These are phyloP conservation scores for Phytophthora tubulina DNA, from an alignment of 352 stramenopile species.

Conservation along the genomic window DNA sequence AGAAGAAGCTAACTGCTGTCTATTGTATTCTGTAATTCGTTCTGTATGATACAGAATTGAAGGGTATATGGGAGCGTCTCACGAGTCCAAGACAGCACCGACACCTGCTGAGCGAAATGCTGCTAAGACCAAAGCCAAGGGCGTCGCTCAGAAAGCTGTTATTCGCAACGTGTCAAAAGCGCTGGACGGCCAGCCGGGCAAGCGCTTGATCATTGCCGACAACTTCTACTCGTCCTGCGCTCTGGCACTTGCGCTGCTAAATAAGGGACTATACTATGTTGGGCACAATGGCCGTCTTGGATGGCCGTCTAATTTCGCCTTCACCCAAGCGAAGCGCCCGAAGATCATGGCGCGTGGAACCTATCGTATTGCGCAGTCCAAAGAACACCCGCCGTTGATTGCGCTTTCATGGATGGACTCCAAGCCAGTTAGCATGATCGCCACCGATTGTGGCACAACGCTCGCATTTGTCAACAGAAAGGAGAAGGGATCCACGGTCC, in stretches of 20 bases:
- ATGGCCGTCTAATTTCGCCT: background rate
- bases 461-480: background rate
- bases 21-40: conserved; percentile 5
- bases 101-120: background rate
- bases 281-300: background rate
- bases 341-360: background rate
- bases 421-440: background rate
- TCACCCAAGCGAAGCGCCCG: background rate
- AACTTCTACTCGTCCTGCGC: conserved; percentile 15
- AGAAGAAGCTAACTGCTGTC: conserved; percentile 1
- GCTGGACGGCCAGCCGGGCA: background rate
- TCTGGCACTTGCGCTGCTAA: background rate
- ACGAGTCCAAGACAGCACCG: too few relatives aligned
- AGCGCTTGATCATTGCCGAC: conserved; percentile 11
- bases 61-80: conserved; percentile 10
- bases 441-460: background rate
- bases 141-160: conserved; percentile 3
- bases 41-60: conserved; percentile 27
- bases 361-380: conserved; percentile 15
- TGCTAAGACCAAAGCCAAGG: background rate
- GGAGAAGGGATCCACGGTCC: background rate
- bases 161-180: conserved; percentile 19
- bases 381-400: conserved; percentile 12
- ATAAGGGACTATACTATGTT: background rate
- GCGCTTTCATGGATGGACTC: conserved; percentile 25